Conservation (phyloP, 768 basidiomycete species). For the Auriscalpium vulgare region DNA sequence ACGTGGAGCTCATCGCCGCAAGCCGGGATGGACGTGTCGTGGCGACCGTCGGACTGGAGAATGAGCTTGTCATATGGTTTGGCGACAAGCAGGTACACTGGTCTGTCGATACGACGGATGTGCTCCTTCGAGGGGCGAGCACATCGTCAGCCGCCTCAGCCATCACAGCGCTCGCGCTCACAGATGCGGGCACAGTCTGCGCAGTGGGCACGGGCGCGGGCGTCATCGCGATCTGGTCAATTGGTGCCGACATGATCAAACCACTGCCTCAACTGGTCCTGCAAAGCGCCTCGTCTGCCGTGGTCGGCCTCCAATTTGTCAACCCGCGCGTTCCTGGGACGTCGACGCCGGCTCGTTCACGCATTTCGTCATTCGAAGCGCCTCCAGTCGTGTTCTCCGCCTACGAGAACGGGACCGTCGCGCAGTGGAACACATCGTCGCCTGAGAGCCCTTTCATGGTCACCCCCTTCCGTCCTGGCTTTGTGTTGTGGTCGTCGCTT, state of each 20-base stretch:
- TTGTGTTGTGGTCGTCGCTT: slow-evolving; percentile 41
- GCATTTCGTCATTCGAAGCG: slow-evolving; percentile 17
- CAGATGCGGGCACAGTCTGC: slow-evolving; percentile 49
- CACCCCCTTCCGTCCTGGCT: slow-evolving; percentile 33
- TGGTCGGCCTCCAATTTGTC: slow-evolving; percentile 42
- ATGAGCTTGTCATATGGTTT: slow-evolving; percentile 69
- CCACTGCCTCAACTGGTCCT: slow-evolving; percentile 33
- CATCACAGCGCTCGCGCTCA: slow-evolving; percentile 55
- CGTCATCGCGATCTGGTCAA: slow-evolving; percentile 52
- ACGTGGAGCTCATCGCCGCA: slow-evolving; percentile 72
- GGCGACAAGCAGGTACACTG: slow-evolving; percentile 33
- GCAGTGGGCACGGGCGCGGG: slow-evolving; percentile 71
- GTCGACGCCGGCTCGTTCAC: slow-evolving; percentile 15
- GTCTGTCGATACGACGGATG: slow-evolving; percentile 42
- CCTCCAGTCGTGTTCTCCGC: slow-evolving; percentile 17
- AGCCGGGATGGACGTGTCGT: slow-evolving; percentile 60
- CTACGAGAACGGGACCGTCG: slow-evolving; percentile 53
- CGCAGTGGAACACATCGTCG: slow-evolving; percentile 40
- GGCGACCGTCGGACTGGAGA: slow-evolving; percentile 69
- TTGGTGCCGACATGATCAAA: slow-evolving; percentile 32
- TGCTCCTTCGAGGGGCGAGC: slow-evolving; percentile 41
- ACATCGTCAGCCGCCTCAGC: slow-evolving; percentile 40
- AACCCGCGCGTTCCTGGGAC: slow-evolving; percentile 9
- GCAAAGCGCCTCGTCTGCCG: slow-evolving; percentile 39
- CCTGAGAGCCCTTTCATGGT: slow-evolving; percentile 27